Evolutionary conservation across 164 flowering plant species (phyloP).

Genomic region (grape (Vitis vinifera)): DNA sequence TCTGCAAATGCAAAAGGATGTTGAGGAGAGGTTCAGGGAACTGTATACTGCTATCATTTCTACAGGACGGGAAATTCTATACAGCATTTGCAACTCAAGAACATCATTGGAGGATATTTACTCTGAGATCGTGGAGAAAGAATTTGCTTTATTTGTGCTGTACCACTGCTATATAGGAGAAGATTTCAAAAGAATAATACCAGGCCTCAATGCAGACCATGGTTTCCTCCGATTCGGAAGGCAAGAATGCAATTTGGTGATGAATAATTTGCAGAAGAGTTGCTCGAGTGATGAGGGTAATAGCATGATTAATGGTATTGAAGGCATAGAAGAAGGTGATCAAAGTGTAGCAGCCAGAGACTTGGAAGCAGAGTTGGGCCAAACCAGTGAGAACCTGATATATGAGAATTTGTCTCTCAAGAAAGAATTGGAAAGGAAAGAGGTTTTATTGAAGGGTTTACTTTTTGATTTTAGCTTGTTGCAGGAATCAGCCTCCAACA

Average conservation of each 20-base stretch:
- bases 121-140: constrained; percentile 42
- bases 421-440: constrained; percentile 61
- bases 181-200: constrained; percentile 10
- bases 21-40: constrained; percentile 39
- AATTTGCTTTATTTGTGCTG: constrained; percentile 34
- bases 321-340: constrained; percentile 14
- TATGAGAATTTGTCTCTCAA: constrained; percentile 47
- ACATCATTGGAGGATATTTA: constrained; percentile 47
- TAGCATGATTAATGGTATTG: not conserved
- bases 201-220: constrained; percentile 8
- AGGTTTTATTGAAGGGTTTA: constrained; percentile 62
- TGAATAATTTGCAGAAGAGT: not conserved
- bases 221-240: constrained; percentile 4
- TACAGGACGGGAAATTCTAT: constrained; percentile 33
- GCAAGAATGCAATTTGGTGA: not conserved
- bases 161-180: constrained; percentile 39
- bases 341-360: constrained; percentile 8
- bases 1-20: constrained; percentile 42
- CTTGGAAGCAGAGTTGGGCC: constrained; percentile 21
- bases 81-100: constrained; percentile 32
- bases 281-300: constrained; percentile 8
- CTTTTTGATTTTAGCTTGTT: constrained; percentile 78
- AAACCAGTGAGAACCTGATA: constrained; percentile 20
- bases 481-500: constrained; percentile 77
- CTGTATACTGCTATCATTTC: constrained; percentile 38